phyloP scores from a whole-genome alignment of 441 rosid species.

The Isatis lusitanica region DNA sequence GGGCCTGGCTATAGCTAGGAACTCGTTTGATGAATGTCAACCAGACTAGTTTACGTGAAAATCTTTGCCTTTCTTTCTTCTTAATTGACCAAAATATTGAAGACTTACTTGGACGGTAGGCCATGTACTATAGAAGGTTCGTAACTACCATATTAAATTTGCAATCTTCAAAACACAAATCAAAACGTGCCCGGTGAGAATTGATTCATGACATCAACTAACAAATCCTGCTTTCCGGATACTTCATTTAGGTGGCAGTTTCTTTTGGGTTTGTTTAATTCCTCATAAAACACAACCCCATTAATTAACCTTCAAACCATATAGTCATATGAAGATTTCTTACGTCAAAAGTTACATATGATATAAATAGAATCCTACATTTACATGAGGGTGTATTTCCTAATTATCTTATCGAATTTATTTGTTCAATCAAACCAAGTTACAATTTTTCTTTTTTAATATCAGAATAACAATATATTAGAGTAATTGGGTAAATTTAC shows the following conservation, averaged over 20 bases:
- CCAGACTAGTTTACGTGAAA: not conserved
- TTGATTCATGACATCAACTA: not conserved
- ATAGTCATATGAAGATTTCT: not conserved
- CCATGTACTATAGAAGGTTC: not conserved
- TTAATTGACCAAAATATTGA: not conserved
- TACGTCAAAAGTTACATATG: not conserved
- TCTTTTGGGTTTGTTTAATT: not conserved
- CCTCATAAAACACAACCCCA: not conserved
- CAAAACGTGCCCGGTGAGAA: not conserved
- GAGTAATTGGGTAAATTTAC: not conserved
- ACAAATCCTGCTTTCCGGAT: not conserved
- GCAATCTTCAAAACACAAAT: slow-evolving; percentile 3
- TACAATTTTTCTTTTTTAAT: no score
- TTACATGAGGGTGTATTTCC: not conserved
- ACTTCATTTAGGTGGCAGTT: not conserved
- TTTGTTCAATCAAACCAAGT: not conserved
- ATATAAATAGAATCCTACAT: not conserved
- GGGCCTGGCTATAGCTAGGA: no score
- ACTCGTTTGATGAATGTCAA: no score
- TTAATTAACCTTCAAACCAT: not conserved
- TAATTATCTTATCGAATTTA: not conserved
- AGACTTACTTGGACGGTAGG: not conserved
- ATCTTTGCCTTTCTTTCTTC: not conserved
- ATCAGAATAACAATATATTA: no score
- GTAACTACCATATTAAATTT: slow-evolving; percentile 4